Base-by-base conservation (phyloP, 805 yeast species). In the Pichia exigua region DNA sequence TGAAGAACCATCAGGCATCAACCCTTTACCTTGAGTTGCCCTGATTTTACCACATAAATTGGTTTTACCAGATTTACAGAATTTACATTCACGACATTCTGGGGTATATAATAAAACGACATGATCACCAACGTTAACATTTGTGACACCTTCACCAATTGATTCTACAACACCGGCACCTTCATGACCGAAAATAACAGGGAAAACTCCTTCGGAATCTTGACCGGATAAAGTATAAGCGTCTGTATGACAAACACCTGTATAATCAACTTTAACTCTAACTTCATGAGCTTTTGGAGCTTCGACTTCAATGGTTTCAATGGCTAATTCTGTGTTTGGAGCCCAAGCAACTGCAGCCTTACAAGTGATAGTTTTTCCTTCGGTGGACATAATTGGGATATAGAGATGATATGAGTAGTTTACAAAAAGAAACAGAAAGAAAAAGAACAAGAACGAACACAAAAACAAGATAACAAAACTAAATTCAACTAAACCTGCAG, bases 191-290 rank as follows among this genome's bases (percentile, higher is more conserved):
- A 95, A 77, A 55, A 94, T 73, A 20, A 83, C 85, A 18, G 98
- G 98, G 79, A 90, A 90, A 15, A 85, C 87, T 62, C 98, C 99
- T 73, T 94, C 99, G 50, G 98, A 94, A 70, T 94, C 99, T 52
- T 74, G 78, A 54, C 99, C 99, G 46, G 95, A 84, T 59, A 94
- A 77, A 12, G 98, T 92, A 76, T 85, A 94, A 41, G 97, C 97
- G 68, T 94, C 99, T 38, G 99, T 94, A 75, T 94, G 99, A 71
- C 99, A 94, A 41, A 94, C 96, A 67, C 97, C 99, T 30, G 97
- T 87, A 73, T 86, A 78, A 48, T 75, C 76, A 52, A 94, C 73
- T 71, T 89, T 86, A 68, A 94, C 87, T 70, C 99, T 85, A 46
- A 94, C 98, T 73, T 94, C 99, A 67, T 94, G 97, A 46, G 97